Evolutionary conservation across 2,329 filamentous ascomycete species (phyloP).

Genomic region (Penicillium sp.): DNA sequence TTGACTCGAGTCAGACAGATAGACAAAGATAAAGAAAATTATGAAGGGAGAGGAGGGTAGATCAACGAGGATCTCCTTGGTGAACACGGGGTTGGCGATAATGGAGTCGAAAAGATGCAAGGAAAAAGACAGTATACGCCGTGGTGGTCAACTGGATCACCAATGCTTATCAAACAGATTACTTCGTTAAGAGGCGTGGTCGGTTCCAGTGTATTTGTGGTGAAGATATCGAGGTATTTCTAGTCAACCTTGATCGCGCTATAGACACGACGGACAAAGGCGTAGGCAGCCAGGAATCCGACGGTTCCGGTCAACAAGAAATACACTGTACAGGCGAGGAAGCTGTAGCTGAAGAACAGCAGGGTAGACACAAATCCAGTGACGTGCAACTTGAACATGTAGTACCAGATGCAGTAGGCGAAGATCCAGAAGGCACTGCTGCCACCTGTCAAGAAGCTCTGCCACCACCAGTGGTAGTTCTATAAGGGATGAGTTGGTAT

Average conservation of each 20-base stretch:
- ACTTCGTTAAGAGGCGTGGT: conserved; percentile 8
- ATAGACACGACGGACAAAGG: conserved; percentile 82
- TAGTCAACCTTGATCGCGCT: conserved; percentile 43
- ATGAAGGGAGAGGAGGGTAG: not conserved
- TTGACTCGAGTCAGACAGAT: not conserved
- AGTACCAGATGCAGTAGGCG: conserved; percentile 81
- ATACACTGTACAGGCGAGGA: conserved; percentile 78
- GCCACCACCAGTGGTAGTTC: conserved; percentile 94
- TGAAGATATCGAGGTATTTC: not conserved
- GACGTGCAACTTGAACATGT: conserved; percentile 76
- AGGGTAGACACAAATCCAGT: conserved; percentile 75
- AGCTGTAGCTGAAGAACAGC: conserved; percentile 83
- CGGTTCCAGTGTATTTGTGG: not conserved
- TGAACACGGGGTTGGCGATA: not conserved
- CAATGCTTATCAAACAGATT: conserved; percentile 22
- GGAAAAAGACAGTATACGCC: conserved; percentile 18
- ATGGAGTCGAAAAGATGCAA: not conserved
- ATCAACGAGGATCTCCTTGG: not conserved
- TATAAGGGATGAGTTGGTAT: conserved; percentile 24
- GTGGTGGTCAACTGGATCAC: conserved; percentile 17
- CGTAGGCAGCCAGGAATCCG: conserved; percentile 80
- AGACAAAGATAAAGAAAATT: not conserved
- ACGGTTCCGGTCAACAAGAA: conserved; percentile 79
- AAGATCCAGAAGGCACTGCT: conserved; percentile 80
- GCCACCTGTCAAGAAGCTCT: conserved; percentile 77